These are phyloP conservation scores for Arthroderma uncinatum DNA, from an alignment of 2,329 filamentous ascomycete species.

Conservation along the genomic window DNA sequence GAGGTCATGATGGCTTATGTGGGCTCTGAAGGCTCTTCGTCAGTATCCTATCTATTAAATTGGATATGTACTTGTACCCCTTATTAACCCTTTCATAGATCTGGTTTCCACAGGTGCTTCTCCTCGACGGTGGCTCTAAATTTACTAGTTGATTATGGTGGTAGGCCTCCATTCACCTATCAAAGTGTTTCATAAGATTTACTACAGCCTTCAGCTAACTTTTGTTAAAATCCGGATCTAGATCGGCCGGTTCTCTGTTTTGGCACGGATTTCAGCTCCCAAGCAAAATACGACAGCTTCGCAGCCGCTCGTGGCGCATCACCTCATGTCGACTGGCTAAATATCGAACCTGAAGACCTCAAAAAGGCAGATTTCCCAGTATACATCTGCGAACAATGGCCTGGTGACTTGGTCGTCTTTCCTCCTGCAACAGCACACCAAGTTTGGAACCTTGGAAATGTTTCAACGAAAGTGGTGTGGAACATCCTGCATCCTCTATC, in stretches of 20 bases:
- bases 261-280: conserved; percentile 26
- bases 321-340: conserved; percentile 28
- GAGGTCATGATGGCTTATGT: conserved; percentile 32
- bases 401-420: conserved; percentile 28
- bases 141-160: conserved; percentile 25
- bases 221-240: conserved; percentile 10
- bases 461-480: conserved; percentile 30
- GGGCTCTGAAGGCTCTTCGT: conserved; percentile 25
- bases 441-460: conserved; percentile 26
- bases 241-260: conserved; percentile 23
- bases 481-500: conserved; percentile 29
- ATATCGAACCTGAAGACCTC: conserved; percentile 22
- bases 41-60: conserved; percentile 5
- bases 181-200: background rate
- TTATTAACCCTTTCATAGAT: conserved; percentile 14
- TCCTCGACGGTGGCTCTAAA: conserved; percentile 29
- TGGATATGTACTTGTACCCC: background rate
- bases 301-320: conserved; percentile 26
- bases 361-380: conserved; percentile 27
- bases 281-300: conserved; percentile 25
- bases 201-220: background rate
- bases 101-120: conserved; percentile 29
- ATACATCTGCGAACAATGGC: conserved; percentile 26
- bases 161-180: conserved; percentile 10
- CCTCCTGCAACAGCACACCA: conserved; percentile 30